Evolutionary conservation across 495 filamentous ascomycete genomes (phyloP).

Genomic region (Talaromyces thailandensis): DNA sequence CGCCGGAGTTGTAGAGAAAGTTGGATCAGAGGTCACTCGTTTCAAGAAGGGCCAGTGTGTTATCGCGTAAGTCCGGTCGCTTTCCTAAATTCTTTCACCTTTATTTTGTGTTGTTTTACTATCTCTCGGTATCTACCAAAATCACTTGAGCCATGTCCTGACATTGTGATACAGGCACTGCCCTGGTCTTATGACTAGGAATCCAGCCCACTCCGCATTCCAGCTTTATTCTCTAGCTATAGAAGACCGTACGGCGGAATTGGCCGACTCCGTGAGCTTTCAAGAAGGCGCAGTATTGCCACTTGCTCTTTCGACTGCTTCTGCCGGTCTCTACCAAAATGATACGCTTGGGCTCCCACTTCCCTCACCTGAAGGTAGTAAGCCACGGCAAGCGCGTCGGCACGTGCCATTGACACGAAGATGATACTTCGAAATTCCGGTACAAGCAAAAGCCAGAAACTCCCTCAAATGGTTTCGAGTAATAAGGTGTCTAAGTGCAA

Average conservation of each 20-base stretch:
- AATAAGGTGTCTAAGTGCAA: too few relatives aligned
- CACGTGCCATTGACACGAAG: too few relatives aligned
- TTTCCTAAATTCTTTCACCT: too few relatives aligned
- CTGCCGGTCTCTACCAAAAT: slow-evolving; percentile 38
- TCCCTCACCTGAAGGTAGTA: slow-evolving; percentile 14
- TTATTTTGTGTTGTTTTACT: too few relatives aligned
- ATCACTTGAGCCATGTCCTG: too few relatives aligned
- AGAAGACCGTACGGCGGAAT: slow-evolving; percentile 22
- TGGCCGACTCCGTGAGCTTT: slow-evolving; percentile 40
- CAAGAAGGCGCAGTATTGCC: slow-evolving; percentile 38
- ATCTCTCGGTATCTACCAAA: not conserved
- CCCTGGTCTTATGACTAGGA: slow-evolving; percentile 1
- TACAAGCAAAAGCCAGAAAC: too few relatives aligned
- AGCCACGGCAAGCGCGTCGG: too few relatives aligned
- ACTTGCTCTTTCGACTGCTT: slow-evolving; percentile 46
- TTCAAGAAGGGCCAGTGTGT: slow-evolving; percentile 34
- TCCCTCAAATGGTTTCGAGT: too few relatives aligned
- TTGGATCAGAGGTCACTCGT: slow-evolving; percentile 31
- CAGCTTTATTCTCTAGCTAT: slow-evolving; percentile 36
- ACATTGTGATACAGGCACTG: not conserved
- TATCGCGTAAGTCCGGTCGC: slow-evolving; percentile 14
- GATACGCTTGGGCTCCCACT: slow-evolving; percentile 27
- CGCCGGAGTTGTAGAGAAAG: slow-evolving; percentile 39
- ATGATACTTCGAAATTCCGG: too few relatives aligned
- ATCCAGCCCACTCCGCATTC: slow-evolving; percentile 28